Percentiles rank a stretch among this genome's conserved stretches.
Conservation (phyloP, 257 asterid genomes). For the Salvia rosmarinus region DNA sequence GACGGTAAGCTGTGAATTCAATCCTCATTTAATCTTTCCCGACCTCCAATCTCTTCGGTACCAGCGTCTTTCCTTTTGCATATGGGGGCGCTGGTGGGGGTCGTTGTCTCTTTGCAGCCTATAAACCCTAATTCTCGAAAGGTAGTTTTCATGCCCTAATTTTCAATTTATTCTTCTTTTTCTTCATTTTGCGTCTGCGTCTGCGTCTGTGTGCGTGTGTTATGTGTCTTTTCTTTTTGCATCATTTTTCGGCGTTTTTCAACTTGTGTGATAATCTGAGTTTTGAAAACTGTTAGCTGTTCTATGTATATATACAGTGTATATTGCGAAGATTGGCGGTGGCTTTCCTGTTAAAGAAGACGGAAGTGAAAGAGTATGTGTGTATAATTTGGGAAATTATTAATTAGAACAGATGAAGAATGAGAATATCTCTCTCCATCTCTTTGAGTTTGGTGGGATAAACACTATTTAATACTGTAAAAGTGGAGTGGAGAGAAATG, state of each 20-base stretch:
- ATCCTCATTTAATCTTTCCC: neutral
- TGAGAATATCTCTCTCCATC: neutral
- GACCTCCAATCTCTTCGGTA: neutral
- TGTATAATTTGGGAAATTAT: constrained; percentile 9
- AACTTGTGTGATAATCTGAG: too few relatives aligned
- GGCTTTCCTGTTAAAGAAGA: neutral
- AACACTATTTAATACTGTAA: constrained; percentile 25
- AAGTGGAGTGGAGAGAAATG: neutral
- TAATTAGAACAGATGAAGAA: neutral
- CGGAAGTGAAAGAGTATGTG: constrained; percentile 11
- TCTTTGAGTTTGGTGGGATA: neutral
- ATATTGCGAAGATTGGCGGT: neutral
- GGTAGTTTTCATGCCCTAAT: constrained; percentile 22
- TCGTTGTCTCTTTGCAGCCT: neutral
- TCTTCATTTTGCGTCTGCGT: neutral
- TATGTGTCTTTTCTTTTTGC: neutral
- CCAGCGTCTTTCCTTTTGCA: neutral
- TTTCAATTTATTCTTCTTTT: neutral
- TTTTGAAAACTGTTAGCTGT: too few relatives aligned
- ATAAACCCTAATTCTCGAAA: constrained; percentile 33
- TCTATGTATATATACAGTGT: neutral
- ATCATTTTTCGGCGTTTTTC: neutral
- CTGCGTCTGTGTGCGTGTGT: neutral
- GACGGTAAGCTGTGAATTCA: too few relatives aligned
- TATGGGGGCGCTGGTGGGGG: neutral